Conservation (phyloP, 331 rosid species). For the Stylosanthes scabra region DNA sequence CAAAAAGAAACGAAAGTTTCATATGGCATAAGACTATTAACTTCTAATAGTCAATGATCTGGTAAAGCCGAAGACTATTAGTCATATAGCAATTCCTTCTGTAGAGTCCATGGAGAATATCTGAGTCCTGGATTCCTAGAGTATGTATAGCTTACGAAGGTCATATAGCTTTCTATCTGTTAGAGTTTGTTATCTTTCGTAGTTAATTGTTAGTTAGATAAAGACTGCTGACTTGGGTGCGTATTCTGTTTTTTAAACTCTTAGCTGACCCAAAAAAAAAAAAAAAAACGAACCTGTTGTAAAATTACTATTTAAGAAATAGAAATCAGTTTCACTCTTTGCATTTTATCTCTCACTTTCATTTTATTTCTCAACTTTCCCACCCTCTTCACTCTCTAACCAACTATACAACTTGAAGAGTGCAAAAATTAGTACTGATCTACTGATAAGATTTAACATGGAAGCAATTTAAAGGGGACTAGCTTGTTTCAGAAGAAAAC, state of each 20-base stretch:
- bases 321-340: neutral
- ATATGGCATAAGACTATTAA: no score
- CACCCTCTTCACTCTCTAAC: neutral
- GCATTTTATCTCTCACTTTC: neutral
- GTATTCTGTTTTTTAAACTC: neutral
- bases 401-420: neutral
- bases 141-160: neutral
- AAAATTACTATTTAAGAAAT: neutral
- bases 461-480: slow-evolving; percentile 26
- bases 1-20: slow-evolving; percentile 25
- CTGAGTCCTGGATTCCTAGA: neutral
- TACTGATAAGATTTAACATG: slow-evolving; percentile 24
- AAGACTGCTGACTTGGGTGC: neutral
- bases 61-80: slow-evolving; percentile 4
- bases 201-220: neutral
- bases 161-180: neutral
- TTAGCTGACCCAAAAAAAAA: neutral
- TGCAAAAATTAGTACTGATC: slow-evolving; percentile 1
- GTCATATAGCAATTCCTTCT: slow-evolving; percentile 20
- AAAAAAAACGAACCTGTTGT: neutral
- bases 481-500: slow-evolving; percentile 24
- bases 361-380: neutral
- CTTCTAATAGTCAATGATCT: neutral
- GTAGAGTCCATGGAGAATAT: slow-evolving; percentile 12
- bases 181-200: neutral